Evolutionary conservation across 2,329 filamentous ascomycete species (phyloP), one percentile per base, ranked within the genome.

Genomic region (Ascochyta viciae-villosae): DNA sequence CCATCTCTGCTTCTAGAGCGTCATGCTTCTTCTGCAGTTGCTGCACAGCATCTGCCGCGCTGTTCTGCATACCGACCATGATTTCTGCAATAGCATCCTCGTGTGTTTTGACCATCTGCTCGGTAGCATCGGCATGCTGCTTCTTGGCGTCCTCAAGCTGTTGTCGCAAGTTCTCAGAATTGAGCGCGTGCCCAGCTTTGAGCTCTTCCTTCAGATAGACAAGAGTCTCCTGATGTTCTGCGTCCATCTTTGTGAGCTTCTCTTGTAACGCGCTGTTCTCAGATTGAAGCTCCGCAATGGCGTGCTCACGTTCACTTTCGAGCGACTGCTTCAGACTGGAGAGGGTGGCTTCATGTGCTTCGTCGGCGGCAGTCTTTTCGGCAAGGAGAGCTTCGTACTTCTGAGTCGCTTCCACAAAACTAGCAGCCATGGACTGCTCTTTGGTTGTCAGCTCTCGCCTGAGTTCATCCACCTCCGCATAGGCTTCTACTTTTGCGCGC

Each of bases 51-150:
- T 75, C 71, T 4, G 62, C 58, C 24, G 68, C 67, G 42, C 68
- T 72, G 10, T 67, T 61, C 49, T 74, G 70, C 72, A 76, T 74
- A 38, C 67, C 67, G 1, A 60, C 37, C 67, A 72, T 75, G 4
- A 76, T 54, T 49, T 74, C 72, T 7, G 67, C 63, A n/a, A 76
- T 74, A 12, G 72, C 72, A 19, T 70, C 67, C 42, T 75, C 72
- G 23, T 75, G 73, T 4, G 71, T 67, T 12, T 65, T 63, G 7
- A 72, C 71, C 57, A 64, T 70, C 49, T 74, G 68, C 41, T 73
- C 68, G 1, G 47, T 55, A 1, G 74, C 64, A 7, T 71, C 67
- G 15, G 53, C 53, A 48, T 74, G 66, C 31, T 63, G 60, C 47
- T 65, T 67, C 47, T 72, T 65, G 22, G 71, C 24, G 22, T 62